Base-by-base conservation (phyloP, 225 moss, liverwort and hornwort genomes). In the Bryoerythrophyllum caledonicum region DNA sequence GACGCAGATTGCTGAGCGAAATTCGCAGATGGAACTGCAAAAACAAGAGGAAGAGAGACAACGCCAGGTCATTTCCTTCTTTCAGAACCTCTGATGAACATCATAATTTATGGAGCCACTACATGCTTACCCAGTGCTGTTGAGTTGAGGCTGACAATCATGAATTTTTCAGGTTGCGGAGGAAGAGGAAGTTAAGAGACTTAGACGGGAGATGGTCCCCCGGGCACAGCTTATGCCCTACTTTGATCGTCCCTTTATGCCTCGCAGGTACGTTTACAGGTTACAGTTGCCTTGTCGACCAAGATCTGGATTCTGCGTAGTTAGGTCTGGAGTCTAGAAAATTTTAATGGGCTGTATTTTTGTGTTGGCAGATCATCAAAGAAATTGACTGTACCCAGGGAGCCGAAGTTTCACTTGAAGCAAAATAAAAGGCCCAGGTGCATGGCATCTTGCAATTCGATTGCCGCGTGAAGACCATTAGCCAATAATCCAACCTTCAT, bases 181-280 rank as follows among this genome's bases (percentile, higher is more conserved):
- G 79, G 83, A 85, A 59, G 91, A 97, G 55, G 94, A 92, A 55
- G 72, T 92, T 13, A 89, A 78, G 69, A 87, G 88, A 74, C 70
- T 94, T 46, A 80, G 96, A 82, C 85, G 85, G 79, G 92, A 91
- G 79, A 96, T 96, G 96, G 96, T 96, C 25, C 96, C 96, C 14
- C 86, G 91, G 48, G 96, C 96, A 62, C 96, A 96, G 76, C 77
- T 96, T 25, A 96, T 96, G 96, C 96, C 96, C 58, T 91, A 88
- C 82, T 97, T 97, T 60, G 87, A 97, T 76, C 92, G 90, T 77
- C 96, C 96, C 56, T 97, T 97, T 13, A 81, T 90, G 73, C 96
- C 96, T 10, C 87, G 81, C 78, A 91, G 94, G 96, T 96, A 73
- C 40, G 10, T 40, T 1, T n/a, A n/a, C n/a, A n/a, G n/a, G n/a